Evolutionary conservation across 345 rosid genomes (phyloP), one percentile per base, ranked within the genome.

Genomic region (Bruguiera gymnorhiza): DNA sequence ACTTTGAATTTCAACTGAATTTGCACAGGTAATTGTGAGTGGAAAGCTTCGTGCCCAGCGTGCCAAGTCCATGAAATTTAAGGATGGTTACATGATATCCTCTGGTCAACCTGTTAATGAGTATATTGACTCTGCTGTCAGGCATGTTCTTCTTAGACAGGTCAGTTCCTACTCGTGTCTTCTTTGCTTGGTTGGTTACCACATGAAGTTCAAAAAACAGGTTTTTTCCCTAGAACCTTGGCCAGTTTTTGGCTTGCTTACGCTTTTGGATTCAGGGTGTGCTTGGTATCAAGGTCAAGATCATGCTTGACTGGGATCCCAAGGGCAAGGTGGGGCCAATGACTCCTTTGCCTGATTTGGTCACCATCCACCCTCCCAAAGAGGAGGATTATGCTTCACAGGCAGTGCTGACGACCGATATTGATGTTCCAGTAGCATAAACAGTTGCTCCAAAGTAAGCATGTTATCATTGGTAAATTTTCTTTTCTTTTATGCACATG

Each of bases 101-200:
- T 91, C 97, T 13, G 97, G 98, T 24, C 97, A 90, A 66, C 97
- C 98, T 0, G 89, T 86, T 7, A 87, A 90, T 21, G 97, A 93
- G 43, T 93, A 93, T 69, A 88, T 88, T n/a, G 97, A 93, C 75
- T 83, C 97, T 8, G 98, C 97, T 4, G 93, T 93, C 13, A 83
- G 98, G 62, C 96, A 91, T 58, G 97, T 93, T 66, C 87, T 93
- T 8, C 78, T 93, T 68, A 83, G 97, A 84, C 97, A 93, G 97
- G 98, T 93, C 6, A 48, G 72, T 62, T 27, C n/a, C 32, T 3
- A n/a, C 63, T 4, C 39, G 7, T 53, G 16, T 43, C 48, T 11
- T 3, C 11, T 43, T 11, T 60, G 1, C 20, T n/a, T 60, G 11
- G 32, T 20, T 8, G 15, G 37, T 18, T 26, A 34, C 27, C 23